Percentiles rank a stretch among this genome's conserved stretches.
These are phyloP conservation scores for Phytophthora macrochlamydospora DNA, from an alignment of 352 stramenopile species.

Conservation along the genomic window DNA sequence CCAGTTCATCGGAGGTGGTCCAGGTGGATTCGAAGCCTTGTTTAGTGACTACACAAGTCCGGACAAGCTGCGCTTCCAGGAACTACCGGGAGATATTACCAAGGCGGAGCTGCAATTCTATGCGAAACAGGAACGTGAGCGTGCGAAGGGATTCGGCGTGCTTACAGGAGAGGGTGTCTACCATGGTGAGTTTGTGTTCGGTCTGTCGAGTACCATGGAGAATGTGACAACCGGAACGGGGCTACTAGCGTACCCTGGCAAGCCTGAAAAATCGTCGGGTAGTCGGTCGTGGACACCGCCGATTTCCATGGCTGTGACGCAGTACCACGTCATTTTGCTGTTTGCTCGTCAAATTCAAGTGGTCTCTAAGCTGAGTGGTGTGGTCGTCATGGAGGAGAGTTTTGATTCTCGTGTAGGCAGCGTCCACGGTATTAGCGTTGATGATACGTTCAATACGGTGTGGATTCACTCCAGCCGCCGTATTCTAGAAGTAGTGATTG, in stretches of 20 bases:
- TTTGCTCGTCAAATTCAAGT: slow-evolving; percentile 84
- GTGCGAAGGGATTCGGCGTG: slow-evolving; percentile 89
- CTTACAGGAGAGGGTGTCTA: slow-evolving; percentile 91
- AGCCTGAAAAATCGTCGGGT: slow-evolving; percentile 49
- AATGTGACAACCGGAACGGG: slow-evolving; percentile 82
- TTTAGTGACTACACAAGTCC: slow-evolving; percentile 86
- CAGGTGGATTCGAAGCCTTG: slow-evolving; percentile 80
- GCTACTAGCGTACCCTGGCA: slow-evolving; percentile 73
- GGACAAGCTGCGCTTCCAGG: slow-evolving; percentile 88
- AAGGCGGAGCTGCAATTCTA: slow-evolving; percentile 83
- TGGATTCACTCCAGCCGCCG: slow-evolving; percentile 85
- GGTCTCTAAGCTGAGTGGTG: slow-evolving; percentile 86
- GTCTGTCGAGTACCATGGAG: slow-evolving; percentile 72
- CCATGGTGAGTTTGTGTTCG: slow-evolving; percentile 88
- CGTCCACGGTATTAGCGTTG: slow-evolving; percentile 63
- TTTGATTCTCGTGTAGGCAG: slow-evolving; percentile 82
- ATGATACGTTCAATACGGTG: slow-evolving; percentile 84
- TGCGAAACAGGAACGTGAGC: slow-evolving; percentile 77
- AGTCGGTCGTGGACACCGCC: slow-evolving; percentile 61
- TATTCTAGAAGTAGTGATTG: slow-evolving; percentile 79
- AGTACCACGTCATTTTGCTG: slow-evolving; percentile 93
- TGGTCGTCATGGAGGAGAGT: slow-evolving; percentile 85
- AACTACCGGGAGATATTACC: slow-evolving; percentile 87
- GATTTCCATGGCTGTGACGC: slow-evolving; percentile 87
- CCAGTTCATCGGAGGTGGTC: slow-evolving; percentile 81